These are phyloP conservation scores for Clavaria fumosa DNA, from an alignment of 768 basidiomycete species.

Conservation along the genomic window DNA sequence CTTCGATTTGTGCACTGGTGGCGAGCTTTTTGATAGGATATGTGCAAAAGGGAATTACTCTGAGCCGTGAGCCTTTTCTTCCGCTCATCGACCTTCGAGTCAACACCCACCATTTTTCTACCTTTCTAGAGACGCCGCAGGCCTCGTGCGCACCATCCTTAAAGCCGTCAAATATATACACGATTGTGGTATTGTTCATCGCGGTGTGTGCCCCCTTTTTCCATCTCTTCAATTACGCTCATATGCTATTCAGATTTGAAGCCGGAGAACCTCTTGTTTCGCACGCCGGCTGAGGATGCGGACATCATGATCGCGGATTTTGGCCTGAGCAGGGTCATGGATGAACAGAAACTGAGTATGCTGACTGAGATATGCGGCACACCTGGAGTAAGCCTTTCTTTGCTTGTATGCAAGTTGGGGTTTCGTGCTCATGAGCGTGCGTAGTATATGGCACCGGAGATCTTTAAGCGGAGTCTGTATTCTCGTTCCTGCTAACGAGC, in stretches of 20 bases:
- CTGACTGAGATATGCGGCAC: constrained; percentile 95
- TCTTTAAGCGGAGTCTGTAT: constrained; percentile 71
- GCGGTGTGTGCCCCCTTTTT: constrained; percentile 31
- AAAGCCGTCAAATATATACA: constrained; percentile 87
- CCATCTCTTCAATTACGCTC: not conserved
- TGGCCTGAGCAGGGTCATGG: constrained; percentile 80
- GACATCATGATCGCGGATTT: constrained; percentile 98
- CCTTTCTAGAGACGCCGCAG: constrained; percentile 86
- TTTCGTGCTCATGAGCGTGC: too few relatives aligned
- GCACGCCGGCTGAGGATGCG: constrained; percentile 72
- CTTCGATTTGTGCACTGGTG: constrained; percentile 94
- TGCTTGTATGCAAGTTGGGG: not conserved
- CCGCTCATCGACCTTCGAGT: constrained; percentile 1
- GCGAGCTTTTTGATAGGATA: constrained; percentile 98
- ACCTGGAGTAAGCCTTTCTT: constrained; percentile 39
- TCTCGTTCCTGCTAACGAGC: constrained; percentile 1
- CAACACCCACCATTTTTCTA: constrained; percentile 5
- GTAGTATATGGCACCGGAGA: constrained; percentile 92
- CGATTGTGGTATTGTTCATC: constrained; percentile 81
- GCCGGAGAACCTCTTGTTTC: constrained; percentile 95
- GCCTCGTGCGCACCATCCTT: constrained; percentile 75
- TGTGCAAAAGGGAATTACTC: constrained; percentile 96
- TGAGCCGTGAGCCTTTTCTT: constrained; percentile 44
- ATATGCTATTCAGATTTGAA: constrained; percentile 56
- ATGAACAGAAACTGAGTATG: constrained; percentile 73